These are phyloP conservation scores for Delphinella strobiligena DNA, from an alignment of 2,329 filamentous ascomycete species.

Conservation along the genomic window DNA sequence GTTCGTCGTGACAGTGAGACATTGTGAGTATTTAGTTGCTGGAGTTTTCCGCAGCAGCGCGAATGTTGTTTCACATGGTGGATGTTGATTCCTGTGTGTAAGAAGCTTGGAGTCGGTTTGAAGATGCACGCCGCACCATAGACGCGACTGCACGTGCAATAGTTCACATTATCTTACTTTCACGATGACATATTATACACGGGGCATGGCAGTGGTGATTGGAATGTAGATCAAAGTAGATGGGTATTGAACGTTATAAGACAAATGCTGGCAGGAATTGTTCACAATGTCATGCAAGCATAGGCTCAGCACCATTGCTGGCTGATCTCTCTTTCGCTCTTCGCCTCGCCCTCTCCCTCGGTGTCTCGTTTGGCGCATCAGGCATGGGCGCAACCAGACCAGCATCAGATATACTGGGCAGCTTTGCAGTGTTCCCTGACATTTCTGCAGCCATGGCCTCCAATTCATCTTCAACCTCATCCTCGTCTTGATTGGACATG, in stretches of 20 bases:
- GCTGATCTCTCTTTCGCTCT: conserved; percentile 15
- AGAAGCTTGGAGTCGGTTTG: not conserved
- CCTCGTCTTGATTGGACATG: conserved; percentile 90
- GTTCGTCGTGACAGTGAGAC: conserved; percentile 38
- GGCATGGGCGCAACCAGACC: conserved; percentile 16
- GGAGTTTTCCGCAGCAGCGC: not conserved
- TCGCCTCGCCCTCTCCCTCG: conserved; percentile 17
- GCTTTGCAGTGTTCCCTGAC: conserved; percentile 19
- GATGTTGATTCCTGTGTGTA: not conserved
- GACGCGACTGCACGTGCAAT: not conserved
- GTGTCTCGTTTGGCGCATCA: conserved; percentile 19
- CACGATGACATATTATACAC: no score
- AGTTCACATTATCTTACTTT: no score
- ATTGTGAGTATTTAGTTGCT: conserved; percentile 14
- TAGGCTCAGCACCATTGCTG: conserved; percentile 4
- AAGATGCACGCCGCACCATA: not conserved
- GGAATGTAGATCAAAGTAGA: no score
- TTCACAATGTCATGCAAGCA: conserved; percentile 6
- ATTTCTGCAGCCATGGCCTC: conserved; percentile 63
- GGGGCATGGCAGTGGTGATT: no score
- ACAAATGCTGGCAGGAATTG: not conserved
- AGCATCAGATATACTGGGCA: conserved; percentile 25
- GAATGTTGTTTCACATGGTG: not conserved
- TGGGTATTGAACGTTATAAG: conserved; percentile 6
- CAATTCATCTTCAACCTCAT: conserved; percentile 93